A percentile compares a stretch with the other conserved stretches of the same genome.
Evolutionary conservation across 202 grass and related monocot genomes (phyloP).

Genomic region (Digitaria exilis): DNA sequence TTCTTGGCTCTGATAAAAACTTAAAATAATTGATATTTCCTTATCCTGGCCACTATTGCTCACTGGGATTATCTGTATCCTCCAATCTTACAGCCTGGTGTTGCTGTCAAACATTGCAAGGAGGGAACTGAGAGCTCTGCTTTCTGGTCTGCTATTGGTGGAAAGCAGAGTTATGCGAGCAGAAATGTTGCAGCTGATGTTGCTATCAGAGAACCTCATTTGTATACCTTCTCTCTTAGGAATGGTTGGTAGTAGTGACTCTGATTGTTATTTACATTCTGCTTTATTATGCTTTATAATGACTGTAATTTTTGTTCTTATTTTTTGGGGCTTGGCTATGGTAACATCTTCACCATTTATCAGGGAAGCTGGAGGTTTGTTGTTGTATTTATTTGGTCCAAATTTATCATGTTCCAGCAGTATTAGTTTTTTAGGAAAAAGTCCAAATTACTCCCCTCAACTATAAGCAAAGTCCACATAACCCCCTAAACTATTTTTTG

Average conservation of each 20-base stretch:
- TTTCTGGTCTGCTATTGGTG: conserved; percentile 87
- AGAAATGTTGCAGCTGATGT: conserved; percentile 56
- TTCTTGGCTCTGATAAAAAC: conserved; percentile 22
- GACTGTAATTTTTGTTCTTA: conserved; percentile 31
- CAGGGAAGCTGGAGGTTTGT: conserved; percentile 81
- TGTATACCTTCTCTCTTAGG: conserved; percentile 68
- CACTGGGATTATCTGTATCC: conserved; percentile 25
- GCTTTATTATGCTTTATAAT: conserved; percentile 10
- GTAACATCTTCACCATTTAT: conserved; percentile 31
- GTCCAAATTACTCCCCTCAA: conserved; percentile 46
- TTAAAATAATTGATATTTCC: not conserved
- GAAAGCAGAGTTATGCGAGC: conserved; percentile 67
- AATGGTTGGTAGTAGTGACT: conserved; percentile 48
- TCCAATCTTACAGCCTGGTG: conserved; percentile 63
- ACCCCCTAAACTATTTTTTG: too few species aligned
- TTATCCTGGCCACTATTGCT: conserved; percentile 7
- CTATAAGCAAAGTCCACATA: too few species aligned
- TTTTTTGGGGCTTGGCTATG: conserved; percentile 36
- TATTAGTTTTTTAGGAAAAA: conserved; percentile 19
- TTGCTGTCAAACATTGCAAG: conserved; percentile 76
- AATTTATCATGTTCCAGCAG: conserved; percentile 18
- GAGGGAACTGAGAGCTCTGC: conserved; percentile 82
- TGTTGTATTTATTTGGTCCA: conserved; percentile 32
- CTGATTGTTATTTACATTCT: not conserved
- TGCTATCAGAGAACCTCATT: conserved; percentile 66